A percentile compares a stretch with the other conserved stretches of the same genome.
These are phyloP conservation scores for Metschnikowia baotianmanensis DNA, from an alignment of 805 yeast genomes.

Conservation along the genomic window DNA sequence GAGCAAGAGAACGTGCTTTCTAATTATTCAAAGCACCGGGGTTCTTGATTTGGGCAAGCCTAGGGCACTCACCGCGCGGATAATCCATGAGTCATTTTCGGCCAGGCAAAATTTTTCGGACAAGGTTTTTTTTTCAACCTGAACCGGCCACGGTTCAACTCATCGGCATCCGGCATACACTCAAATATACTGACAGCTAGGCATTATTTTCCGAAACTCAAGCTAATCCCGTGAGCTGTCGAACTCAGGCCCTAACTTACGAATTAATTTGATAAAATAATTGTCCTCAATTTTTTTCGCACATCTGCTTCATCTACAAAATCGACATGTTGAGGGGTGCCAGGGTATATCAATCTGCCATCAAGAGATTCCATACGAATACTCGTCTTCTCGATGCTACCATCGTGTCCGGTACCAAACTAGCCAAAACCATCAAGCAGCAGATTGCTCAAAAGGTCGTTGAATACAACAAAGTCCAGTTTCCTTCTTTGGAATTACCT, in stretches of 20 bases:
- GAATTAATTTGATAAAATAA: too few species aligned
- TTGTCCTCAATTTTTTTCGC: too few species aligned
- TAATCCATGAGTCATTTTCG: slow-evolving; percentile 5
- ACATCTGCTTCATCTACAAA: too few species aligned
- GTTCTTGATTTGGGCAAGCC: too few species aligned
- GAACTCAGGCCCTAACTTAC: too few species aligned
- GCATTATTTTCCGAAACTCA: slow-evolving; percentile 1
- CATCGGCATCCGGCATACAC: slow-evolving; percentile 10
- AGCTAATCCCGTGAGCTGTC: neutral
- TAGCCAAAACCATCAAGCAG: slow-evolving; percentile 37
- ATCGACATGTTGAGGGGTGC: slow-evolving; percentile 15
- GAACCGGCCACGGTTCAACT: slow-evolving; percentile 4
- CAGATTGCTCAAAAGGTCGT: slow-evolving; percentile 41
- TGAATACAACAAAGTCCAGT: slow-evolving; percentile 33
- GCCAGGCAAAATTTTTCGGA: slow-evolving; percentile 1
- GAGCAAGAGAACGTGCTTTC: too few species aligned
- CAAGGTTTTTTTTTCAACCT: slow-evolving; percentile 3
- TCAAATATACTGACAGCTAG: neutral
- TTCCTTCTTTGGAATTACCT: slow-evolving; percentile 19
- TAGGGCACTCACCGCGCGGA: slow-evolving; percentile 1
- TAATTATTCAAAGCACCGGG: too few species aligned
- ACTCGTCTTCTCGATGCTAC: slow-evolving; percentile 28
- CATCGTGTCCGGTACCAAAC: slow-evolving; percentile 42
- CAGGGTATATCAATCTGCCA: slow-evolving; percentile 11
- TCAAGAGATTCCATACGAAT: slow-evolving; percentile 14